These are phyloP conservation scores for Allium fistulosum DNA, from an alignment of 106 monocot genomes.

Conservation along the genomic window DNA sequence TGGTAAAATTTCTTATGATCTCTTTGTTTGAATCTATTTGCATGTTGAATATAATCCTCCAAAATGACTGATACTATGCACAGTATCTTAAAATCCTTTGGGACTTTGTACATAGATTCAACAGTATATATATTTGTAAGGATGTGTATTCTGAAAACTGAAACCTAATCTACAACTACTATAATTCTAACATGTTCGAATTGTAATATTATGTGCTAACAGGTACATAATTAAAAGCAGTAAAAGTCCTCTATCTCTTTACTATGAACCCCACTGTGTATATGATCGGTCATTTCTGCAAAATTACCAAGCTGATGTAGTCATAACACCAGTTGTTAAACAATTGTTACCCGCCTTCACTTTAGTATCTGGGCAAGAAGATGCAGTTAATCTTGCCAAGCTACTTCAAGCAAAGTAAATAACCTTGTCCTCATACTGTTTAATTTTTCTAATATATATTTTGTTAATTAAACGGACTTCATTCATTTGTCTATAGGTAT, in stretches of 20 bases:
- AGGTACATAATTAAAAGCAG: constrained; percentile 62
- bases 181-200: not conserved
- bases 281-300: constrained; percentile 51
- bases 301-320: constrained; percentile 50
- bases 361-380: constrained; percentile 92
- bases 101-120: too few species aligned
- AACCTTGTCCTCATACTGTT: too few species aligned
- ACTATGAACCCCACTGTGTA: constrained; percentile 94
- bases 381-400: constrained; percentile 83
- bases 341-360: constrained; percentile 76
- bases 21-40: too few species aligned
- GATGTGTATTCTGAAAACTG: too few species aligned
- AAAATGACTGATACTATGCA: too few species aligned
- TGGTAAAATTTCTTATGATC: too few species aligned
- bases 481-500: constrained; percentile 36
- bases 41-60: too few species aligned
- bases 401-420: constrained; percentile 56
- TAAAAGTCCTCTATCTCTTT: constrained; percentile 33
- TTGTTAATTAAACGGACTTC: not conserved
- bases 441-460: too few species aligned
- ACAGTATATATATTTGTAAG: too few species aligned
- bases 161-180: not conserved
- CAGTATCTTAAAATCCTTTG: too few species aligned
- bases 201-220: not conserved
- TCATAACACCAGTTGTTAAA: constrained; percentile 89